Evolutionary conservation across 148 eudicot species (phyloP).

Genomic region (Rhododendron ferrugineum): DNA sequence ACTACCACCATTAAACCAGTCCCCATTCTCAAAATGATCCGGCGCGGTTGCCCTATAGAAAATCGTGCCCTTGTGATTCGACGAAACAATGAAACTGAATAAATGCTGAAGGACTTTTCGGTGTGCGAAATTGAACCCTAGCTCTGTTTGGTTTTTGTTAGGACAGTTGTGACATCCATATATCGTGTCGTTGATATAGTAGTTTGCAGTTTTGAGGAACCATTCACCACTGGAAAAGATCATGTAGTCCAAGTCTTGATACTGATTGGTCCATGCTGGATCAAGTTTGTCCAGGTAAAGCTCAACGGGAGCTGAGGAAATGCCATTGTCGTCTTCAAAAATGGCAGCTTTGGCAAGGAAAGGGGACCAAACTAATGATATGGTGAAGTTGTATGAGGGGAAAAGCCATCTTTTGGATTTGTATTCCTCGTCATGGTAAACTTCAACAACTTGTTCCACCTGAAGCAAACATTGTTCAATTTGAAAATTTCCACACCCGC

Average conservation of each 20-base stretch:
- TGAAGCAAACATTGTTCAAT: constrained; percentile 14
- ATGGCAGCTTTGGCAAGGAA: constrained; percentile 43
- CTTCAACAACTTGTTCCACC: constrained; percentile 39
- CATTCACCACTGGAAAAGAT: constrained; percentile 53
- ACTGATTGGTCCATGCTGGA: constrained; percentile 32
- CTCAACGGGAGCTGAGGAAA: constrained; percentile 31
- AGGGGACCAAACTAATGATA: constrained; percentile 46
- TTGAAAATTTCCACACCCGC: not conserved
- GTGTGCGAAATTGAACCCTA: constrained; percentile 43
- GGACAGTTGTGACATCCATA: constrained; percentile 49
- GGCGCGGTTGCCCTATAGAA: constrained; percentile 57
- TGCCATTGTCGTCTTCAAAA: constrained; percentile 43
- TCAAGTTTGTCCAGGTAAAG: constrained; percentile 48
- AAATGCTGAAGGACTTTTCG: constrained; percentile 31
- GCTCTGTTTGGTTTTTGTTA: constrained; percentile 25
- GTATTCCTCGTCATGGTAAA: constrained; percentile 43
- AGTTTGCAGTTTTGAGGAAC: constrained; percentile 44
- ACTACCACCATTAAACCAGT: constrained; percentile 55
- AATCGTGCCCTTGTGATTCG: constrained; percentile 38
- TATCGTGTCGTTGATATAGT: constrained; percentile 27
- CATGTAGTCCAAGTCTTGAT: constrained; percentile 40
- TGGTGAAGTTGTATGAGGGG: constrained; percentile 33
- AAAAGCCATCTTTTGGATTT: constrained; percentile 44
- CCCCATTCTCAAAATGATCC: constrained; percentile 69
- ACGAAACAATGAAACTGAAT: constrained; percentile 34